Base-by-base conservation (phyloP, 2,329 filamentous ascomycete species). In the Pseudogymnoascus verrucosus region DNA sequence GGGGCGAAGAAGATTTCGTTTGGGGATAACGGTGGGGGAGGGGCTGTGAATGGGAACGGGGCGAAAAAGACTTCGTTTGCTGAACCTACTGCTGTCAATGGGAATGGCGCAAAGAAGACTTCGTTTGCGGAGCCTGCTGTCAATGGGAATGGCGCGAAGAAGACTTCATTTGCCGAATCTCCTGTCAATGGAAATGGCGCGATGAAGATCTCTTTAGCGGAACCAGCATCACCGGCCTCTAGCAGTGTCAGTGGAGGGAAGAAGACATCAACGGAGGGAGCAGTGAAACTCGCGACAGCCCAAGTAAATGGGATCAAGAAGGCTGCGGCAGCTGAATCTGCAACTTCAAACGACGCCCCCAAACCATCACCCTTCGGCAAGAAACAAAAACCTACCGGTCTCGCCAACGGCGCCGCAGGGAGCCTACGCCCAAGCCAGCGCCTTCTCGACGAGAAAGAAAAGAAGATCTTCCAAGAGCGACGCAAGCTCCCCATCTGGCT, bases 401-500 rank as follows among this genome's bases (percentile, higher is more conserved):
- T 51, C 23, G 14, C 44, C 44, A 51, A 51, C 14, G 44, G 44
- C 6, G 44, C 44, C 23, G 14, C 44, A 28, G 44, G 23, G 4
- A 51, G 23, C 44, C 23, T 51, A 14, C 57, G 57, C 21, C 57
- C 57, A 37, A 60, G 57, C 31, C 57, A 60, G 21, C 31, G 36
- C 2, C 36, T 60, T 16, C 57, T 60, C 57, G 57, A 62, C 6
- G 37, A 31, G 37, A 62, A 44, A 19, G 26, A 44, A 23, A 40
- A 40, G 12, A 62, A 65, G 8, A 66, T 72, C 16, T 63, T 71
- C 16, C 66, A 68, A 28, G 63, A 64, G 34, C 70, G 72, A 4
- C 68, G 68, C 64, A 65, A 64, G 4, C 65, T 74, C 5, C 72
- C 73, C 16, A 72, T 74, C n/a, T 73, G 70, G 68, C 62, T 64